Evolutionary conservation across 257 asterid genomes (phyloP).

Genomic region (Coffea eugenioides): DNA sequence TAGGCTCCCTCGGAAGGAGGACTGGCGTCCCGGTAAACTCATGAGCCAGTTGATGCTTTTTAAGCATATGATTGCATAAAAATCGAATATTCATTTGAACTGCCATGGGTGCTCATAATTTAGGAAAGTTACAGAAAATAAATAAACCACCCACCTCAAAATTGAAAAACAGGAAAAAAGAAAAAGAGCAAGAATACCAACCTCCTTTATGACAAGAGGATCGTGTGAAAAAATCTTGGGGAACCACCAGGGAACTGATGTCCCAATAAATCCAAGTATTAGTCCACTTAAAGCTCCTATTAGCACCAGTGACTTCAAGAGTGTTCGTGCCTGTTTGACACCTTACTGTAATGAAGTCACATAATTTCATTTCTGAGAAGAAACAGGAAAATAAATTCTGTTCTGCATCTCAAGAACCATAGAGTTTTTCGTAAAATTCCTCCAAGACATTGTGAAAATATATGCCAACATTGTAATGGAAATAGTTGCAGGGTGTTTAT

Average conservation of each 20-base stretch:
- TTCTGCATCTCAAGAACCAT: background rate
- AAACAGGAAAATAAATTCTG: background rate
- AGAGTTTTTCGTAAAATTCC: background rate
- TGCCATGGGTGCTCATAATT: background rate
- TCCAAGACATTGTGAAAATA: background rate
- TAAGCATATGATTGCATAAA: background rate
- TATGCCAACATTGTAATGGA: background rate
- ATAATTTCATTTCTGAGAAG: background rate
- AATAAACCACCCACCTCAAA: background rate
- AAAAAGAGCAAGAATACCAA: conserved; percentile 29
- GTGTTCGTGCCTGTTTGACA: conserved; percentile 64
- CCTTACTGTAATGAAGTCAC: background rate
- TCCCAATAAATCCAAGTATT: conserved; percentile 66
- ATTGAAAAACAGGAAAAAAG: background rate
- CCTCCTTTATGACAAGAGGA: conserved; percentile 71
- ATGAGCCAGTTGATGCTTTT: background rate
- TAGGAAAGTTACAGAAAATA: background rate
- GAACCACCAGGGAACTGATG: conserved; percentile 78
- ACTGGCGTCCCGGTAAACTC: too few relatives aligned
- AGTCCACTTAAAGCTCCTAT: conserved; percentile 73
- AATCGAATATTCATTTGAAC: background rate
- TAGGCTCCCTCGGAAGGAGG: background rate
- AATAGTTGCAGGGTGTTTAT: background rate
- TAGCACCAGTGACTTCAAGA: conserved; percentile 76
- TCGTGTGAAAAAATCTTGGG: conserved; percentile 83